Evolutionary conservation across 176 grass and related monocot genomes (phyloP).

Genomic region (Oryza brachyantha): DNA sequence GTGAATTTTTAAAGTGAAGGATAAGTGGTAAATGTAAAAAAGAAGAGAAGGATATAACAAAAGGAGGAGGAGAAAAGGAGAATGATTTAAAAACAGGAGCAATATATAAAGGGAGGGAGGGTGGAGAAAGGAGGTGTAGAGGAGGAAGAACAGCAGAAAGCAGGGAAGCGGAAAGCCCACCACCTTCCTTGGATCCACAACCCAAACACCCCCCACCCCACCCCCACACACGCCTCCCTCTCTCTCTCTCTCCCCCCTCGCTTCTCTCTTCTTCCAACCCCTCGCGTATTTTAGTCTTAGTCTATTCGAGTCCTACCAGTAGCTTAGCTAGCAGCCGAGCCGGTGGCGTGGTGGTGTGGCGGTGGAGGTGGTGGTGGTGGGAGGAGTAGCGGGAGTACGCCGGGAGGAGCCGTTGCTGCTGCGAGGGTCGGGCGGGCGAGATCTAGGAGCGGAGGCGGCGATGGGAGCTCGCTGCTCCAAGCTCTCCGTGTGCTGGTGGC

Average conservation of each 20-base stretch:
- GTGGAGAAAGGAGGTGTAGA: background rate
- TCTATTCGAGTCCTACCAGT: conserved; percentile 55
- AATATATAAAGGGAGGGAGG: background rate
- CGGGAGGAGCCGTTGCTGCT: conserved; percentile 20
- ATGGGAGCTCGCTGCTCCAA: conserved; percentile 87
- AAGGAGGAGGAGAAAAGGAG: background rate
- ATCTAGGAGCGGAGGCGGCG: conserved; percentile 31
- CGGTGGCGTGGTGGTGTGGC: conserved; percentile 11
- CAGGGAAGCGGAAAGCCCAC: conserved; percentile 45
- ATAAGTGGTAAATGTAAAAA: too few relatives aligned
- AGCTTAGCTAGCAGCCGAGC: conserved; percentile 1
- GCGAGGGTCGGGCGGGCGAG: background rate
- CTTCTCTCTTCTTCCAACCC: background rate
- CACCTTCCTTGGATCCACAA: conserved; percentile 66
- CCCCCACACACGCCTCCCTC: background rate
- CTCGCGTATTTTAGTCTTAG: conserved; percentile 38
- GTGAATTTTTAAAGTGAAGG: too few relatives aligned
- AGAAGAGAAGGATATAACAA: too few relatives aligned
- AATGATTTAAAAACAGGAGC: background rate
- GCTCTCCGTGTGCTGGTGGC: conserved; percentile 71
- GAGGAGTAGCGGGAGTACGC: background rate
- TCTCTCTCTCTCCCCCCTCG: background rate
- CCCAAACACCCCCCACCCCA: conserved; percentile 22
- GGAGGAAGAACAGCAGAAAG: background rate
- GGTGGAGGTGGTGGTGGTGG: conserved; percentile 3